A percentile compares a stretch with the other conserved stretches of the same genome.
These are phyloP conservation scores for Astrephomene gubernaculifera DNA, from an alignment of 139 green algal genomes.

Conservation along the genomic window DNA sequence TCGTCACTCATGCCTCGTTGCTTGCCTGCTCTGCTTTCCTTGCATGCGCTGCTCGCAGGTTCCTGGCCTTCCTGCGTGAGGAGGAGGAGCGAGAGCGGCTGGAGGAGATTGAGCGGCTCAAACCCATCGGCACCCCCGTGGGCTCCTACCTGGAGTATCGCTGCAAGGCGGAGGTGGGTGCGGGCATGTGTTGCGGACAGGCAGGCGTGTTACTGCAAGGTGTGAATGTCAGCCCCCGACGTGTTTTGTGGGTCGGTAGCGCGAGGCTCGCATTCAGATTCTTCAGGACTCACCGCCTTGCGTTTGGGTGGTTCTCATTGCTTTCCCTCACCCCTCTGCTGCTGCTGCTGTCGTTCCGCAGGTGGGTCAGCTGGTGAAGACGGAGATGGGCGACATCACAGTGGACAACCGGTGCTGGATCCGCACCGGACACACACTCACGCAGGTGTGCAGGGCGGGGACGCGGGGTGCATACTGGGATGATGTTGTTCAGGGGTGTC, in stretches of 20 bases:
- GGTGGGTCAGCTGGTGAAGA: slow-evolving; percentile 61
- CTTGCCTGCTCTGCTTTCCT: no score
- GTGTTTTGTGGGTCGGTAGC: no score
- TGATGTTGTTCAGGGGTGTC: no score
- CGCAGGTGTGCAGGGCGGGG: slow-evolving; percentile 65
- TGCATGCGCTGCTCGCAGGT: not conserved
- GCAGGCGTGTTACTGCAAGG: no score
- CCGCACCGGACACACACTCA: slow-evolving; percentile 75
- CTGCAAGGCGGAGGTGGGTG: slow-evolving; percentile 59
- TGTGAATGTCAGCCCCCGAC: no score
- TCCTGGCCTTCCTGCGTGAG: slow-evolving; percentile 86
- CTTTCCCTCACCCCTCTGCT: no score
- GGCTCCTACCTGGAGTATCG: slow-evolving; percentile 67
- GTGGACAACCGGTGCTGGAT: slow-evolving; percentile 77
- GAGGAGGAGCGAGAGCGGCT: slow-evolving; percentile 86
- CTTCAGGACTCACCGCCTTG: no score
- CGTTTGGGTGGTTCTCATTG: no score
- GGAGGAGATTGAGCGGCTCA: slow-evolving; percentile 89
- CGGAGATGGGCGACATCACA: slow-evolving; percentile 55
- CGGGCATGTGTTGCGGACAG: no score
- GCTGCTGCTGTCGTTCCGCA: no score
- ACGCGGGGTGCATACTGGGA: no score
- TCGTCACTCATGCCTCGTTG: not conserved
- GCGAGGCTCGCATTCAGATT: no score
- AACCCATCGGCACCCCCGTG: slow-evolving; percentile 80